These are phyloP conservation scores for Tetradesmus obliquus DNA, from an alignment of 139 green algal genomes.

Conservation along the genomic window DNA sequence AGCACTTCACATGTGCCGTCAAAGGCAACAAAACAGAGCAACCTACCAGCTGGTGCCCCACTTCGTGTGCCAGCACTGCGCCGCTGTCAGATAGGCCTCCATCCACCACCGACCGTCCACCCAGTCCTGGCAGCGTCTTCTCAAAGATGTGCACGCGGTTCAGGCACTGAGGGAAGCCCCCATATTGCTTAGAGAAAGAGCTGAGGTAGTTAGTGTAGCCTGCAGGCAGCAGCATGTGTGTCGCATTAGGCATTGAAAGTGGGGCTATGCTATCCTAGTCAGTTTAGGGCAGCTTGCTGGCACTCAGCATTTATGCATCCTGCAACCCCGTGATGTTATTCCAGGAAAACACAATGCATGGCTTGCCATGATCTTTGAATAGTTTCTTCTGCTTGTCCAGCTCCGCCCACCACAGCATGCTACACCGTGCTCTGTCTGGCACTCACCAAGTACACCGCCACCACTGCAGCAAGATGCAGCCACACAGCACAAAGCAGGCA, in stretches of 20 bases:
- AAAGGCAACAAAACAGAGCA: no score
- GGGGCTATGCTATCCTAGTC: no score
- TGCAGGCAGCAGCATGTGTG: neutral
- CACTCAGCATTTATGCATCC: no score
- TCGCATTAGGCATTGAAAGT: no score
- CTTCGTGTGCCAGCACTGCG: no score
- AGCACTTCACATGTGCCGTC: no score
- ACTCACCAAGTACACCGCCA: neutral
- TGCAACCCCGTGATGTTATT: no score
- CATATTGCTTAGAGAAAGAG: neutral
- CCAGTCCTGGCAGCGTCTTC: conserved; percentile 25
- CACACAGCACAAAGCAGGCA: neutral
- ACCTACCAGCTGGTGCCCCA: no score
- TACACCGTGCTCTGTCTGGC: neutral
- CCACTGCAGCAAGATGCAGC: neutral
- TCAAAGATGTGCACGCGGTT: conserved; percentile 30
- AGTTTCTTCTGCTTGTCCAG: no score
- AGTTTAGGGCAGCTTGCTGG: no score
- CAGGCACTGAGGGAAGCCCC: neutral
- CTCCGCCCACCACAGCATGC: neutral
- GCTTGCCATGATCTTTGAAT: no score
- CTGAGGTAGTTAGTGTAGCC: neutral
- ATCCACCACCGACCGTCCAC: neutral
- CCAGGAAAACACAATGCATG: no score
- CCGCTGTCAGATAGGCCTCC: neutral